These are phyloP conservation scores for Boletus patriciae DNA, from an alignment of 768 basidiomycete genomes.

Conservation along the genomic window DNA sequence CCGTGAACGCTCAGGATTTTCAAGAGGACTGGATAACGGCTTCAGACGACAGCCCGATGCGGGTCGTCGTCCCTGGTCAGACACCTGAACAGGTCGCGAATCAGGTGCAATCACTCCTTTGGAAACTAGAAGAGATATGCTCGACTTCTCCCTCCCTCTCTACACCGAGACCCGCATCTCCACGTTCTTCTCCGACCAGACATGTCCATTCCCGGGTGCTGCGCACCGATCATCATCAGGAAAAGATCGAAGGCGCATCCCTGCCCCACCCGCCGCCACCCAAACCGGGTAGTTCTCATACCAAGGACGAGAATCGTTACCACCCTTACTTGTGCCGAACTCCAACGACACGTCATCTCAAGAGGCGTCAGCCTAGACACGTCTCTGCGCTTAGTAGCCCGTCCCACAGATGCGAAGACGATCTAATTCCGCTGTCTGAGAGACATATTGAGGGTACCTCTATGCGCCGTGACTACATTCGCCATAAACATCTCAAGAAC, in stretches of 20 bases:
- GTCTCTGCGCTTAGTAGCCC: background rate
- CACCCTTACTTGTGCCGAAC: background rate
- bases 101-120: conserved; percentile 23
- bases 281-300: background rate
- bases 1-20: conserved; percentile 36
- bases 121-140: conserved; percentile 19
- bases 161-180: background rate
- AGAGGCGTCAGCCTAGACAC: conserved; percentile 9
- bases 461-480: conserved; percentile 29
- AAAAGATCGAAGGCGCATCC: background rate
- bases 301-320: conserved; percentile 13
- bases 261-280: background rate
- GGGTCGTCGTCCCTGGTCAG: conserved; percentile 41
- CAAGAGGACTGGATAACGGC: conserved; percentile 37
- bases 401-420: conserved; percentile 22
- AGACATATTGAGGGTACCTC: conserved; percentile 27
- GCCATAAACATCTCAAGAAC: conserved; percentile 31
- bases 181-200: conserved; percentile 2
- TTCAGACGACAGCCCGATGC: conserved; percentile 34
- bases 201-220: background rate
- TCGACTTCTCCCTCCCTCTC: background rate
- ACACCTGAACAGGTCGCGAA: conserved; percentile 22
- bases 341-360: conserved; percentile 4
- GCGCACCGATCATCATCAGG: conserved; percentile 3
- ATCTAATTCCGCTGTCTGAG: conserved; percentile 16